Conservation (phyloP, 73 alveolate species). For the Paramecium biaurelia region DNA sequence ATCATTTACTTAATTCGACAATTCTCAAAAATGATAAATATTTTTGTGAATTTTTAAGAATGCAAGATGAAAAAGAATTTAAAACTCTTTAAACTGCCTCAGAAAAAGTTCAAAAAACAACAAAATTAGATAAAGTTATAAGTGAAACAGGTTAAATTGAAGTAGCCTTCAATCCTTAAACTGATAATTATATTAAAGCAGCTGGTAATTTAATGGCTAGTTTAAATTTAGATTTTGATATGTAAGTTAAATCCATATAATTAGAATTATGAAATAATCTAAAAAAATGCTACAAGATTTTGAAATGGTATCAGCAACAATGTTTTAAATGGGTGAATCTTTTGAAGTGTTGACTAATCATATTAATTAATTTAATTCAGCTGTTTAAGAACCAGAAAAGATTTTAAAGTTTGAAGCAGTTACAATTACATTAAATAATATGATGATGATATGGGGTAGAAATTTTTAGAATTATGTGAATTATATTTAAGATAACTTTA, state of each 20-base stretch:
- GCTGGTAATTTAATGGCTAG: not conserved
- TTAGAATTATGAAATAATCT: constrained; percentile 9
- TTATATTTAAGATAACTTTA: not conserved
- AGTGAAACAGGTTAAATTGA: not conserved
- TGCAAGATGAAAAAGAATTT: constrained; percentile 63
- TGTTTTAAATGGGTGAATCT: constrained; percentile 36
- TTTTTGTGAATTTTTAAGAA: constrained; percentile 61
- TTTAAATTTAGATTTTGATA: not conserved
- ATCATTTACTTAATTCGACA: constrained; percentile 55
- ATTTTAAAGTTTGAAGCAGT: not conserved
- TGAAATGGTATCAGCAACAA: not conserved
- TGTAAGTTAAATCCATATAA: not conserved
- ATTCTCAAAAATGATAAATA: constrained; percentile 60
- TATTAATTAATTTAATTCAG: not conserved
- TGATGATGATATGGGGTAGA: constrained; percentile 21
- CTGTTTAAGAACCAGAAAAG: not conserved
- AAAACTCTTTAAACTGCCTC: not conserved
- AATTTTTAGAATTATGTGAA: not conserved
- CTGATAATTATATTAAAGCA: not conserved
- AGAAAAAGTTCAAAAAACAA: constrained; percentile 7
- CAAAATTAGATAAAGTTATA: constrained; percentile 7
- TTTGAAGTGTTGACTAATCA: not conserved
- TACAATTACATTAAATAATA: not conserved
- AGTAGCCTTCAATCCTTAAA: not conserved
- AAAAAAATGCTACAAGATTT: not conserved